Evolutionary conservation across 352 stramenopile species (phyloP).

Genomic region (Blastocystis sp.): DNA sequence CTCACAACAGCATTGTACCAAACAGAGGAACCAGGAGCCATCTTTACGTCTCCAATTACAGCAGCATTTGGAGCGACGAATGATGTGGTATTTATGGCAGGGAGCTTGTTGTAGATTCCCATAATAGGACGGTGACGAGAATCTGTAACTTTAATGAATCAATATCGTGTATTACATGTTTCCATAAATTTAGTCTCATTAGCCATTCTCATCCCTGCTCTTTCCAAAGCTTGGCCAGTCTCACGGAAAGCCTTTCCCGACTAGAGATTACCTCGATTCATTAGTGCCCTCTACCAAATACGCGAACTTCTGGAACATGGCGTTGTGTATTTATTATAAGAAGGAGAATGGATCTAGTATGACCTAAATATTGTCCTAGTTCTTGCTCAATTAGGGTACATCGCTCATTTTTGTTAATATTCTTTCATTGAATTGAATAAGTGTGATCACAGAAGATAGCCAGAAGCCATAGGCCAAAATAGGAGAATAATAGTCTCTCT

Average conservation of each 20-base stretch:
- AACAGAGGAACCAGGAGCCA: constrained; percentile 85
- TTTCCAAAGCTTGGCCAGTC: constrained; percentile 89
- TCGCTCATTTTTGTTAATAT: neutral
- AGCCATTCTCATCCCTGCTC: constrained; percentile 80
- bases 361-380: neutral
- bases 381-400: neutral
- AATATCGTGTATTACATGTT: constrained; percentile 66
- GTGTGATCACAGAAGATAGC: neutral
- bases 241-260: constrained; percentile 82
- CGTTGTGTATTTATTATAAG: constrained; percentile 20
- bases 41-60: constrained; percentile 87
- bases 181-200: constrained; percentile 82
- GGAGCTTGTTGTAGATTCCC: constrained; percentile 83
- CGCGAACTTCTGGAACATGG: constrained; percentile 51
- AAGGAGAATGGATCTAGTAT: neutral
- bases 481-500: neutral
- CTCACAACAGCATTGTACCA: constrained; percentile 92
- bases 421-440: neutral
- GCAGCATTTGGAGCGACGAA: constrained; percentile 91
- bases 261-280: neutral
- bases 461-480: neutral
- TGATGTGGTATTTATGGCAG: constrained; percentile 79
- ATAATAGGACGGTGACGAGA: constrained; percentile 81
- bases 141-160: constrained; percentile 70
- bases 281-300: neutral